Conservation (phyloP, 2,329 filamentous ascomycete species). For the Penicillium rolfsii region DNA sequence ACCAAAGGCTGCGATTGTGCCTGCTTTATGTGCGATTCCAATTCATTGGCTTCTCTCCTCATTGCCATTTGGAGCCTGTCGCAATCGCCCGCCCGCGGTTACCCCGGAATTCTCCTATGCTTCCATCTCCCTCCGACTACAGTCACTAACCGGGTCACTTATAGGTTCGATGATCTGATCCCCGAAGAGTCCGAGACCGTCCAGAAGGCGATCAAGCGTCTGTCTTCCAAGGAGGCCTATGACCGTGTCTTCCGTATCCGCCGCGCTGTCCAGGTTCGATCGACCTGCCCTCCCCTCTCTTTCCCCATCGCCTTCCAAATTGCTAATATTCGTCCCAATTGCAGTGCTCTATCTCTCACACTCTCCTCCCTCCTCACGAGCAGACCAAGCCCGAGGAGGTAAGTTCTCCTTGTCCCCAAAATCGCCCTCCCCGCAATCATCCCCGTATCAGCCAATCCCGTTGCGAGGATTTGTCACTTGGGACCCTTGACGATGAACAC, state of each 20-base stretch:
- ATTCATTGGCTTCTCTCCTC: neutral
- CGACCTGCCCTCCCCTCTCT: neutral
- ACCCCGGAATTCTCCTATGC: constrained; percentile 18
- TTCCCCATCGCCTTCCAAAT: constrained; percentile 12
- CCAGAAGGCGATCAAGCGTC: constrained; percentile 85
- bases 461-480: constrained; percentile 42
- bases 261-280: constrained; percentile 81
- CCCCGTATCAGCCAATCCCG: constrained; percentile 39
- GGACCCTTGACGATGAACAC: constrained; percentile 1
- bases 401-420: constrained; percentile 34
- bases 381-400: constrained; percentile 71
- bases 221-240: constrained; percentile 86
- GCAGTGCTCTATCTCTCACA: constrained; percentile 68
- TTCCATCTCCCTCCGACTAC: constrained; percentile 7
- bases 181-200: constrained; percentile 88
- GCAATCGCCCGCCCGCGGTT: constrained; percentile 20
- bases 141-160: constrained; percentile 32
- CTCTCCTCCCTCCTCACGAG: constrained; percentile 65
- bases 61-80: constrained; percentile 13
- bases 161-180: constrained; percentile 90
- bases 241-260: constrained; percentile 97
- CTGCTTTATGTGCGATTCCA: constrained; percentile 1
- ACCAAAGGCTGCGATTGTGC: constrained; percentile 8
- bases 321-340: constrained; percentile 28
- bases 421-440: constrained; percentile 33